These are phyloP conservation scores for Francoa sonchifolia DNA, from an alignment of 441 rosid species.

Conservation along the genomic window DNA sequence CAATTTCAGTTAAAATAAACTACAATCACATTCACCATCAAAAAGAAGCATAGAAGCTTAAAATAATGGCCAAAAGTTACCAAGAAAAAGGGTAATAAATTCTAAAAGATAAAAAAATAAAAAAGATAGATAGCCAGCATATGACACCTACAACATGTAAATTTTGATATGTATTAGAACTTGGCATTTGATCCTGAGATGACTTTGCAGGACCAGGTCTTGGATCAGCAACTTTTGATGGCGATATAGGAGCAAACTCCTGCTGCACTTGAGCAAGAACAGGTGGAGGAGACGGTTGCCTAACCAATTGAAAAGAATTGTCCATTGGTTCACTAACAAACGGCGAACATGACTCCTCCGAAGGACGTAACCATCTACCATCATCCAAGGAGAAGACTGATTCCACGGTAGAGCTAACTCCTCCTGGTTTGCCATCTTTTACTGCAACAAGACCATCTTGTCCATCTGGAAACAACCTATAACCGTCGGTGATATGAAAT, in stretches of 20 bases:
- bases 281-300: conserved; percentile 87
- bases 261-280: conserved; percentile 78
- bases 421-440: conserved; percentile 33
- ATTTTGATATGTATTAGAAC: conserved; percentile 55
- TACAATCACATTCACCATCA: conserved; percentile 7
- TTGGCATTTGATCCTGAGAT: conserved; percentile 34
- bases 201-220: conserved; percentile 90
- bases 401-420: conserved; percentile 38
- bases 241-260: conserved; percentile 46
- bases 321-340: conserved; percentile 42
- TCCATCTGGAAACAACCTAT: conserved; percentile 44
- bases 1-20: conserved; percentile 13
- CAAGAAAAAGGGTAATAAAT: neutral
- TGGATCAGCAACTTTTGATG: conserved; percentile 95
- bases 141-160: conserved; percentile 65
- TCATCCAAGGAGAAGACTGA: conserved; percentile 87
- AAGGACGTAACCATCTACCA: conserved; percentile 63
- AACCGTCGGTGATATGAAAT: conserved; percentile 15
- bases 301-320: conserved; percentile 71
- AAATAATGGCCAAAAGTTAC: conserved; percentile 5
- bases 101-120: neutral
- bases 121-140: neutral
- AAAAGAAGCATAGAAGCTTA: conserved; percentile 8
- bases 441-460: conserved; percentile 22
- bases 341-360: conserved; percentile 34